Percentiles rank a stretch among this genome's conserved stretches.
These are phyloP conservation scores for Saccharomyces hybrid DNA, from an alignment of 1,139 yeast species.

Conservation along the genomic window DNA sequence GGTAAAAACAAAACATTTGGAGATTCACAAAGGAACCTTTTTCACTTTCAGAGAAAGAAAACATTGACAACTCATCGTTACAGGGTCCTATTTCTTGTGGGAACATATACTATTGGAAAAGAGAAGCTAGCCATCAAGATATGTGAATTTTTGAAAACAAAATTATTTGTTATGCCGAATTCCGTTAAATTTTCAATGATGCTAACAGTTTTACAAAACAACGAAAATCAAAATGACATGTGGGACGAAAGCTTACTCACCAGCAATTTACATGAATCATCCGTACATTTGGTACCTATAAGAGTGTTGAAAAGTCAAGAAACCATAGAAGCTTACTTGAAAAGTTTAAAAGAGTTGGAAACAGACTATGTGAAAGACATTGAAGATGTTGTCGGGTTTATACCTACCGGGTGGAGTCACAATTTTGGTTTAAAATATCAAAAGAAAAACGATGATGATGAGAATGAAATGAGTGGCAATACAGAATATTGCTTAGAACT, in stretches of 20 bases:
- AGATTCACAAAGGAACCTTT: slow-evolving; percentile 37
- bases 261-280: slow-evolving; percentile 41
- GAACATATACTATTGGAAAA: slow-evolving; percentile 88
- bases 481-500: slow-evolving; percentile 12
- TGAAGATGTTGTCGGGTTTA: slow-evolving; percentile 53
- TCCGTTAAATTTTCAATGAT: slow-evolving; percentile 14
- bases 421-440: slow-evolving; percentile 11
- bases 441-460: background rate
- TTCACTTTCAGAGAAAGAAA: slow-evolving; percentile 33
- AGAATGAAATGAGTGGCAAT: slow-evolving; percentile 11
- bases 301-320: slow-evolving; percentile 37
- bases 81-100: slow-evolving; percentile 57
- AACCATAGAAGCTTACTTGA: slow-evolving; percentile 43
- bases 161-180: slow-evolving; percentile 17
- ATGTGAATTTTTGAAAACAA: slow-evolving; percentile 19
- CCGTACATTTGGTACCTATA: slow-evolving; percentile 69
- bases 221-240: slow-evolving; percentile 5
- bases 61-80: slow-evolving; percentile 15
- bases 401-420: slow-evolving; percentile 80
- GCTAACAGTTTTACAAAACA: slow-evolving; percentile 6
- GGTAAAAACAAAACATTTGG: slow-evolving; percentile 28
- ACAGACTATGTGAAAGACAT: background rate
- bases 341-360: slow-evolving; percentile 36
- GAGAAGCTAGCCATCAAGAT: slow-evolving; percentile 62
- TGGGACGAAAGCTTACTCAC: slow-evolving; percentile 31